Conservation (phyloP, 129 eudicot species). For the Sambucus nigra region DNA sequence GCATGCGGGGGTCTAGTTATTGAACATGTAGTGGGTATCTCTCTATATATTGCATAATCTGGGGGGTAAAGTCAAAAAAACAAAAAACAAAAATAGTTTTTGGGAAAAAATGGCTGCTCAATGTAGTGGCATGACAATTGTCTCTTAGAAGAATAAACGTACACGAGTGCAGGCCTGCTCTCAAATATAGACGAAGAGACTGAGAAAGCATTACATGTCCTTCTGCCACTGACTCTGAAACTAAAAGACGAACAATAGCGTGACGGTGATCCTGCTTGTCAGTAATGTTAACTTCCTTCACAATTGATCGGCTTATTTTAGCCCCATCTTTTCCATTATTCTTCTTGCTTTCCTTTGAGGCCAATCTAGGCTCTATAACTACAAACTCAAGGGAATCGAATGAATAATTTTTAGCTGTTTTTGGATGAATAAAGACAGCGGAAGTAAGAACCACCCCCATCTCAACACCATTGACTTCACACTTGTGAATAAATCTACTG, state of each 20-base stretch:
- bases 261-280: conserved; percentile 36
- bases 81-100: neutral
- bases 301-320: conserved; percentile 22
- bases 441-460: conserved; percentile 58
- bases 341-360: conserved; percentile 31
- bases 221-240: conserved; percentile 69
- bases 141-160: conserved; percentile 20
- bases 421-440: conserved; percentile 76
- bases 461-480: conserved; percentile 34
- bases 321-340: conserved; percentile 23
- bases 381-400: conserved; percentile 51
- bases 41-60: too few relatives aligned
- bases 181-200: conserved; percentile 64
- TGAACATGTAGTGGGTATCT: too few relatives aligned
- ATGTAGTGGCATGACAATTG: neutral
- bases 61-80: neutral
- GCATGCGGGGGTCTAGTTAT: too few relatives aligned
- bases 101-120: too few relatives aligned
- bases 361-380: conserved; percentile 54
- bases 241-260: conserved; percentile 48
- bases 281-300: conserved; percentile 35
- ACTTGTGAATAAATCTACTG: conserved; percentile 41
- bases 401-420: conserved; percentile 50
- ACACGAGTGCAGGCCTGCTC: conserved; percentile 74
- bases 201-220: conserved; percentile 82